Evolutionary conservation across 2,329 filamentous ascomycete genomes (phyloP), one percentile per base, ranked within the genome.

Genomic region (Fusarium nanum): DNA sequence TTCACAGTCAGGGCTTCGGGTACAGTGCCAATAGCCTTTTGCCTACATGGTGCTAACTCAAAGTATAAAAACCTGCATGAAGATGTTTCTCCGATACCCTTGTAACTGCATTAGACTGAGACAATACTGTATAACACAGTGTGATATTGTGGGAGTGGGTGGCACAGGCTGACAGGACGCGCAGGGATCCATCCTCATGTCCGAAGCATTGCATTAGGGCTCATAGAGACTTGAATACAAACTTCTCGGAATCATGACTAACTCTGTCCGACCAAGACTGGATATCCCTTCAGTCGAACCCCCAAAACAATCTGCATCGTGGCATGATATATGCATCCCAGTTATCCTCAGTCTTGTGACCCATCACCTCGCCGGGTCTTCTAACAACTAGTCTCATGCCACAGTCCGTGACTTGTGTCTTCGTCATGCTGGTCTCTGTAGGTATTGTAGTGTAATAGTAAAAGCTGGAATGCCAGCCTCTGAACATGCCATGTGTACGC

Each of bases 401-500:
- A 8, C 28, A 56, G 2, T 56, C 48, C 4, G 28, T 28, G 8
- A 63, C 3, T 14, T 27, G 41, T 1, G 56, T 46, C 5, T 37
- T 7, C 0, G 25, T 28, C 0, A 46, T 61, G 18, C 3, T 47
- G 6, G 62, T 60, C 2, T 40, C n/a, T 2, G 56, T 58, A 4
- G 50, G 9, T 2, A 63, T 37, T 3, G 66, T 2, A 65, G 48
- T 3, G 63, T 70, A 20, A 60, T 72, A 1, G 55, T 68, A 18
- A 40, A 30, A 0, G 34, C 40, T 20, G 69, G 53, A 3, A 60
- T n/a, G 4, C 60, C 60, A 6, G 52, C 62, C 20, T 50, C 41
- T 0, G 48, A 68, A 18, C 57, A 72, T 12, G 60, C 69, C 2
- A 48, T 52, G 7, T 70, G 28, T 72, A 70, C 6, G 22, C 48